Evolutionary conservation across 768 basidiomycete genomes (phyloP).

Genomic region (Amanita exitialis): DNA sequence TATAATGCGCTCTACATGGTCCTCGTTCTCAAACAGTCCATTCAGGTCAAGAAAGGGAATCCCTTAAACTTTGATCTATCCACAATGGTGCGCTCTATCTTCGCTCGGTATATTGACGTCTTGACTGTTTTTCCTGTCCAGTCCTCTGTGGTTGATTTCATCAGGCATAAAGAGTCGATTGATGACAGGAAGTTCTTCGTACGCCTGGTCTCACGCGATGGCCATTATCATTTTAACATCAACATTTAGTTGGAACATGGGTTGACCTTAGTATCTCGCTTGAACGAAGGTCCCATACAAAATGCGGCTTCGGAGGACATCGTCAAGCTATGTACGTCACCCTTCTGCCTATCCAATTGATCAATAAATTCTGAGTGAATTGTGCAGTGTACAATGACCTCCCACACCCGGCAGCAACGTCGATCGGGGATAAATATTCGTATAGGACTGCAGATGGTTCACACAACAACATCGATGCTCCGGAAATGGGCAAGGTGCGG

Average conservation of each 20-base stretch:
- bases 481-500: conserved; percentile 56
- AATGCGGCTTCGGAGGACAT: conserved; percentile 31
- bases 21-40: not conserved
- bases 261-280: conserved; percentile 49
- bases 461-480: conserved; percentile 59
- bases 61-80: conserved; percentile 25
- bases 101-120: not conserved
- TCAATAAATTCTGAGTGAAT: not conserved
- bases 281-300: conserved; percentile 36
- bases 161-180: conserved; percentile 49
- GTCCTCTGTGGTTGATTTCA: conserved; percentile 51
- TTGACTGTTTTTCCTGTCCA: conserved; percentile 14
- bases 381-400: conserved; percentile 71
- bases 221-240: not conserved
- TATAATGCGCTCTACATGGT: not conserved
- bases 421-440: conserved; percentile 48
- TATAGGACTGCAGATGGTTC: conserved; percentile 75
- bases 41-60: conserved; percentile 35
- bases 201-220: conserved; percentile 16
- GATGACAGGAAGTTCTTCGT: conserved; percentile 77
- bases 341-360: not conserved
- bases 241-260: conserved; percentile 56
- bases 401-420: conserved; percentile 66
- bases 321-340: conserved; percentile 45
- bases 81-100: conserved; percentile 27